Evolutionary conservation across 2,329 filamentous ascomycete species (phyloP).

Genomic region (Penicillium olsonii): DNA sequence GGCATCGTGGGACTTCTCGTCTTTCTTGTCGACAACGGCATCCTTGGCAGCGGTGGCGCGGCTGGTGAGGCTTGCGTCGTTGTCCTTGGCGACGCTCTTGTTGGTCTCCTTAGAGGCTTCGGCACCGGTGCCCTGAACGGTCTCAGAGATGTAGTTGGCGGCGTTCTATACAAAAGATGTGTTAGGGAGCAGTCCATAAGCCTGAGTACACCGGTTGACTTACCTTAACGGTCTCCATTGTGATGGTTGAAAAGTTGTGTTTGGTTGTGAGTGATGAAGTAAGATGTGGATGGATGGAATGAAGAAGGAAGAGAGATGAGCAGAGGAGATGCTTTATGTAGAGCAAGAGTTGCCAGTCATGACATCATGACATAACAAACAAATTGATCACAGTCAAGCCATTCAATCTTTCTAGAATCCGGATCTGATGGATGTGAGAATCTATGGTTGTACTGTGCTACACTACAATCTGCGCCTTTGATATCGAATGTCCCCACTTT

Average conservation of each 20-base stretch:
- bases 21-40: conserved; percentile 53
- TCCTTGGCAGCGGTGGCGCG: conserved; percentile 56
- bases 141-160: conserved; percentile 68
- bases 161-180: conserved; percentile 47
- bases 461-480: not conserved
- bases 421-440: not conserved
- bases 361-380: not conserved
- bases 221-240: conserved; percentile 12
- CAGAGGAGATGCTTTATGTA: not conserved
- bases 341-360: not conserved
- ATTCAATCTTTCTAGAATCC: not conserved
- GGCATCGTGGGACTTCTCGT: conserved; percentile 53
- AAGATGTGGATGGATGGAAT: not conserved
- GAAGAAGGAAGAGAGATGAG: not conserved
- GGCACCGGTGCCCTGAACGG: conserved; percentile 57
- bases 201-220: not conserved
- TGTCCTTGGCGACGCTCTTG: conserved; percentile 67
- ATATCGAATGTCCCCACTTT: not conserved
- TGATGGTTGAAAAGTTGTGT: not conserved
- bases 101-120: conserved; percentile 67
- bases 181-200: not conserved
- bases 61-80: conserved; percentile 53
- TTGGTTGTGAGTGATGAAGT: not conserved
- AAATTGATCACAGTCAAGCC: not conserved
- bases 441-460: no score